A percentile compares a stretch with the other conserved stretches of the same genome.
Conservation (phyloP, 2,329 filamentous ascomycete genomes). For the Beauveria sp. region DNA sequence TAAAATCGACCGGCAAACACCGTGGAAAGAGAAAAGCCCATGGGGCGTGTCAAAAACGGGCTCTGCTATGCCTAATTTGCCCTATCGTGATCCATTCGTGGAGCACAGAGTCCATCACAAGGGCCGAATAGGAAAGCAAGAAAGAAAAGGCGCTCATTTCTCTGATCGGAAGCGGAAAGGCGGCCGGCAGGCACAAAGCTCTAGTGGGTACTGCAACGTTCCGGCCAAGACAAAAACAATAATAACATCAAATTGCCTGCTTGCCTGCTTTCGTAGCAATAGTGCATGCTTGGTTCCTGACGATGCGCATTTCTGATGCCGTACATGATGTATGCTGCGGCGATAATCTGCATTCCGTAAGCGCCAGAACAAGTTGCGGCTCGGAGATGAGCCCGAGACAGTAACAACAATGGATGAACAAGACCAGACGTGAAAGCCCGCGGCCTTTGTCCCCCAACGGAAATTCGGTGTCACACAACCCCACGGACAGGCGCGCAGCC, state of each 20-base stretch:
- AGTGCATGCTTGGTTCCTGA: not conserved
- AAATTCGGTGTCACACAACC: not conserved
- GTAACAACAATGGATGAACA: not conserved
- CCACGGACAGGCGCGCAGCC: slow-evolving; percentile 2
- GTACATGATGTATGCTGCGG: not conserved
- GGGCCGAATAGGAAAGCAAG: slow-evolving; percentile 4
- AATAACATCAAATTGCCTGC: not conserved
- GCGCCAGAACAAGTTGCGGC: not conserved
- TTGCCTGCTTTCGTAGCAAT: not conserved
- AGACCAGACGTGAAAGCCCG: not conserved
- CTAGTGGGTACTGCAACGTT: not conserved
- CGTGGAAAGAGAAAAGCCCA: not conserved
- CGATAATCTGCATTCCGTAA: slow-evolving; percentile 1
- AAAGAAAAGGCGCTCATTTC: not conserved
- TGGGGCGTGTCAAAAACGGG: not conserved
- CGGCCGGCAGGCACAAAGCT: not conserved
- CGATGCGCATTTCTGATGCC: not conserved
- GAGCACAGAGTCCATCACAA: slow-evolving; percentile 3
- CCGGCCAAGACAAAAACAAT: not conserved
- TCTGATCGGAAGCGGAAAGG: slow-evolving; percentile 10
- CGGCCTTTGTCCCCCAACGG: not conserved
- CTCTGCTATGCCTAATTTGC: not conserved
- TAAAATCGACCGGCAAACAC: not conserved
- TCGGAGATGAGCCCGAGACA: slow-evolving; percentile 8
- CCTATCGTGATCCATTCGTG: not conserved